phyloP scores from a whole-genome alignment of 2,329 filamentous ascomycete species.

The Talaromyces sp. region DNA sequence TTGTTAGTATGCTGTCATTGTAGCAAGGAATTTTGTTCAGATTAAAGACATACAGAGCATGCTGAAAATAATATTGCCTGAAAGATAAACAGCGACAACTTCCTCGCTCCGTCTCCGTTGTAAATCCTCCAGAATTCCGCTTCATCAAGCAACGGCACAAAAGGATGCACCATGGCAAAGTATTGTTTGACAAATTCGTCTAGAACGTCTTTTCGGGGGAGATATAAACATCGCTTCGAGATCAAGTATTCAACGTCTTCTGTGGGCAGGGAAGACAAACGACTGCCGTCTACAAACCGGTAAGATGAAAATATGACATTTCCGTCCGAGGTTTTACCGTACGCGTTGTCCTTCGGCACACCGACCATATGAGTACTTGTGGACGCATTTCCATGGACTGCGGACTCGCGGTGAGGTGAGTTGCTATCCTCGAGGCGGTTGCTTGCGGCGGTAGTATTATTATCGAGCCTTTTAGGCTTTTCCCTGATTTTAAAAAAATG shows the following conservation, averaged over 20 bases:
- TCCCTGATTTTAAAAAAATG: background rate
- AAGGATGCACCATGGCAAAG: constrained; percentile 31
- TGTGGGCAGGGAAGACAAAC: background rate
- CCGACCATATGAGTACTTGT: background rate
- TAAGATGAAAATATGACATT: background rate
- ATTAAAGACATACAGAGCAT: background rate
- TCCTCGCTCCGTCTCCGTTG: background rate
- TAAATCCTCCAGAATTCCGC: constrained; percentile 44
- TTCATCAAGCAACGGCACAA: constrained; percentile 34
- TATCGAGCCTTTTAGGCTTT: background rate
- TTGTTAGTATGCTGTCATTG: background rate
- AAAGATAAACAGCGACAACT: background rate
- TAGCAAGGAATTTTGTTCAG: background rate
- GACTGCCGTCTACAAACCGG: background rate
- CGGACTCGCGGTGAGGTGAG: background rate
- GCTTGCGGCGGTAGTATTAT: background rate
- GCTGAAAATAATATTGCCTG: background rate
- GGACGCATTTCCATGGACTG: background rate
- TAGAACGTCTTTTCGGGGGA: background rate
- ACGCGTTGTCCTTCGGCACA: background rate
- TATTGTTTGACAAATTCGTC: constrained; percentile 41
- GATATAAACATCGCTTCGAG: background rate
- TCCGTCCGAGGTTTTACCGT: background rate
- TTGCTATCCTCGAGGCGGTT: background rate
- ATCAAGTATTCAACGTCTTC: background rate